Evolutionary conservation across 2,329 filamentous ascomycete species (phyloP).

Genomic region (Coniochaeta sp.): DNA sequence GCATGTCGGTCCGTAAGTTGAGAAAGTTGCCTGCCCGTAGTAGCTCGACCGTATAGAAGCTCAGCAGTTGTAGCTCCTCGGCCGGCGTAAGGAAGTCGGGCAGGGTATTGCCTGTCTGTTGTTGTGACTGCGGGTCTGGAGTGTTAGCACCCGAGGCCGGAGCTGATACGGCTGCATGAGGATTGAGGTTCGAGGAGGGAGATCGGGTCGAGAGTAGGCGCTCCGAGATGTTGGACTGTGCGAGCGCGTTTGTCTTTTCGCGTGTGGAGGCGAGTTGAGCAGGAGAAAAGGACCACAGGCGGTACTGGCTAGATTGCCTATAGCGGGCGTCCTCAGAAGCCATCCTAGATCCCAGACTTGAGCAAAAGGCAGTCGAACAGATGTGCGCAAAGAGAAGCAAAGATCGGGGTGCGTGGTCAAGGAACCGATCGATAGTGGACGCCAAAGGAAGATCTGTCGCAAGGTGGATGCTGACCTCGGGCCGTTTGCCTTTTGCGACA

Average conservation of each 20-base stretch:
- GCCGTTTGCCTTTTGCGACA: too few relatives aligned
- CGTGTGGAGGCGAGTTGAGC: conserved; percentile 64
- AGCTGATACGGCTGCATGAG: conserved; percentile 1
- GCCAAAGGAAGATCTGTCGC: too few relatives aligned
- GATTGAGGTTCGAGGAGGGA: conserved; percentile 27
- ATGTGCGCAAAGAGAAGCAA: not conserved
- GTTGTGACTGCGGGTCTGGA: conserved; percentile 24
- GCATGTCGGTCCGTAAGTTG: conserved; percentile 41
- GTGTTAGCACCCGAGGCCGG: conserved; percentile 21
- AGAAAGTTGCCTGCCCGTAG: conserved; percentile 48
- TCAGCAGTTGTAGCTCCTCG: conserved; percentile 76
- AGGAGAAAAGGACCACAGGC: conserved; percentile 86
- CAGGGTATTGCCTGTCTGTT: conserved; percentile 29
- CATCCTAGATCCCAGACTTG: conserved; percentile 34
- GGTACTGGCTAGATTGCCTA: conserved; percentile 80
- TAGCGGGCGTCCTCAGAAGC: conserved; percentile 85
- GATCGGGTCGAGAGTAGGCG: conserved; percentile 50
- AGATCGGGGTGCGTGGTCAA: not conserved
- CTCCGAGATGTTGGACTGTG: conserved; percentile 51
- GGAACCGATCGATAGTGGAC: not conserved
- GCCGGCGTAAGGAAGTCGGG: conserved; percentile 76
- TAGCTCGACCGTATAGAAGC: conserved; percentile 62
- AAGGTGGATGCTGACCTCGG: too few relatives aligned
- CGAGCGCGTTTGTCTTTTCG: conserved; percentile 69
- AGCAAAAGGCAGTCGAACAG: not conserved